Conservation (phyloP, 139 green algal genomes). For the Volvox reticuliferus region DNA sequence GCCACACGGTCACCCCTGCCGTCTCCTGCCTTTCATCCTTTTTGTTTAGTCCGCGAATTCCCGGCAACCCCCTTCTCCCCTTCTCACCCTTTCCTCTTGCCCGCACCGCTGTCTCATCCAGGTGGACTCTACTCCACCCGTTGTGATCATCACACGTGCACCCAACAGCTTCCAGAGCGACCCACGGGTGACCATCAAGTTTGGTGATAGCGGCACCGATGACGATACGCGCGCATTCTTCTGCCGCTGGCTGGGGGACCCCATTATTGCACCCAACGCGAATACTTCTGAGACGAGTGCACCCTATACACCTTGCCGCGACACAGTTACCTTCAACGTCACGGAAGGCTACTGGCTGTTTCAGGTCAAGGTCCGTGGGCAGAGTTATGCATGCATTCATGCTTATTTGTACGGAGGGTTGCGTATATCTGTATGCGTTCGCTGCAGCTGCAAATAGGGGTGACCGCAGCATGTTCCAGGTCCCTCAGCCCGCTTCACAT, state of each 20-base stretch:
- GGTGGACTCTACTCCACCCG: constrained; percentile 48
- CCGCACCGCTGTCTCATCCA: not conserved
- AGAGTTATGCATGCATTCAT: no score
- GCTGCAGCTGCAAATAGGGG: no score
- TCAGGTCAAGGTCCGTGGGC: constrained; percentile 35
- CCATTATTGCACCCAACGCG: not conserved
- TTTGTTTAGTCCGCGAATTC: no score
- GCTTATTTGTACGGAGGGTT: no score
- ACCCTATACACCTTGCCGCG: not conserved
- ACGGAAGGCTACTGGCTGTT: constrained; percentile 52
- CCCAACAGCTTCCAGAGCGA: not conserved
- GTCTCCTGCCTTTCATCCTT: no score
- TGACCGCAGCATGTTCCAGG: no score
- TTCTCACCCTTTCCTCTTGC: not conserved
- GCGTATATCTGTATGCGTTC: no score
- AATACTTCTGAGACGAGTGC: not conserved
- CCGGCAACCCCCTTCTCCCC: not conserved
- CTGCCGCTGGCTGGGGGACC: constrained; percentile 36
- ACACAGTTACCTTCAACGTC: not conserved
- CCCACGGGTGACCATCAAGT: constrained; percentile 11
- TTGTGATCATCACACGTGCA: not conserved
- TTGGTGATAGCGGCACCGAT: not conserved
- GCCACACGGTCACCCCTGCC: no score
- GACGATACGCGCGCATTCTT: constrained; percentile 23
- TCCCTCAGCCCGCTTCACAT: no score